Evolutionary conservation across 495 filamentous ascomycete species (phyloP).

Genomic region (Aspergillus homomorphus): DNA sequence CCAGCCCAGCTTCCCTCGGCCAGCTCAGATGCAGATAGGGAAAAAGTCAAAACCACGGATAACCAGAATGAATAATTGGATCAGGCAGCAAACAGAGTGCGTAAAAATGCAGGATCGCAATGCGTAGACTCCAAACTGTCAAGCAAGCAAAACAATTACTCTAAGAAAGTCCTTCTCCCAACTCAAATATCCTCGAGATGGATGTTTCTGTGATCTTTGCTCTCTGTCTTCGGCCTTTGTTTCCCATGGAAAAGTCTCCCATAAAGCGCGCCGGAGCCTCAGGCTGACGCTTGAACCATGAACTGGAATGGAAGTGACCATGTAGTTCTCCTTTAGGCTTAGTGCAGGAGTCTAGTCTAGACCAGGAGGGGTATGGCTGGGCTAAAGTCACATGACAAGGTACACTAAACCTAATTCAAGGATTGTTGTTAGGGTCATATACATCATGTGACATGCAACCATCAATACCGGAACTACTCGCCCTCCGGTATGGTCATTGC

Average conservation of each 20-base stretch:
- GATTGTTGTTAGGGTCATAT: conserved; percentile 21
- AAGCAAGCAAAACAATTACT: not conserved
- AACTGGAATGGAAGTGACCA: too few species aligned
- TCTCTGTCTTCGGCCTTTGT: not conserved
- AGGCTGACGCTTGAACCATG: not conserved
- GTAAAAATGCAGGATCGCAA: not conserved
- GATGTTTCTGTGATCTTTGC: not conserved
- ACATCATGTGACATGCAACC: conserved; percentile 27
- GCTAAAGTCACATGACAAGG: conserved; percentile 1
- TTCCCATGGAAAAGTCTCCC: conserved; percentile 2
- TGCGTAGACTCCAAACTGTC: not conserved
- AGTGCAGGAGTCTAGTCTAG: not conserved
- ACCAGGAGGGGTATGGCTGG: not conserved
- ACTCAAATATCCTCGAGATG: not conserved
- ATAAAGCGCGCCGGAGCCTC: not conserved
- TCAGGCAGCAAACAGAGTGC: not conserved
- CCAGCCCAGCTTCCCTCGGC: conserved; percentile 16
- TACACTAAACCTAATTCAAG: not conserved
- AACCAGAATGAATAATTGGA: conserved; percentile 8
- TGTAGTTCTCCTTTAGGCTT: not conserved
- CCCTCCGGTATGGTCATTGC: conserved; percentile 19
- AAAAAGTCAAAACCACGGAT: conserved; percentile 9
- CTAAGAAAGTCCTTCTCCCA: not conserved
- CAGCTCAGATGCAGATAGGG: conserved; percentile 15
- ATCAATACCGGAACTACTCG: conserved; percentile 27